These are phyloP conservation scores for Saccharomyces hybrid DNA, from an alignment of 1,139 yeast genomes.

Conservation along the genomic window DNA sequence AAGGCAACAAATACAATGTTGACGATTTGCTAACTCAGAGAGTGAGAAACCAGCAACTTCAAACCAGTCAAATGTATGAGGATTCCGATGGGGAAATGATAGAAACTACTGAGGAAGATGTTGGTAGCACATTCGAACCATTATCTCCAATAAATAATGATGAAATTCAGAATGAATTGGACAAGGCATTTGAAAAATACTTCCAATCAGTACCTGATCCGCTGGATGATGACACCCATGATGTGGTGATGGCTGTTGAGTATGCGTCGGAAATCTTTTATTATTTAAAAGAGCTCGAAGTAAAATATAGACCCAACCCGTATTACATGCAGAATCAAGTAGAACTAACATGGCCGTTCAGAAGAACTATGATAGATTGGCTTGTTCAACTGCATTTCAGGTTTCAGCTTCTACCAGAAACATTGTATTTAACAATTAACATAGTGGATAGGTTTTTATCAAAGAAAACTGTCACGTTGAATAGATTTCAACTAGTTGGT, in stretches of 20 bases:
- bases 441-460: slow-evolving; percentile 80
- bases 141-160: slow-evolving; percentile 22
- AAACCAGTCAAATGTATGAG: neutral
- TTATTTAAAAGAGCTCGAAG: slow-evolving; percentile 71
- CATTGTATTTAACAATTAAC: slow-evolving; percentile 75
- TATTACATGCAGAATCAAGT: slow-evolving; percentile 75
- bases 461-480: slow-evolving; percentile 65
- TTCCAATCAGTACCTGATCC: slow-evolving; percentile 53
- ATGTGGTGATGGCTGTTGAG: slow-evolving; percentile 88
- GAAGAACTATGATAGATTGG: slow-evolving; percentile 85
- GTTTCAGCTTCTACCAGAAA: slow-evolving; percentile 82
- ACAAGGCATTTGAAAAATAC: slow-evolving; percentile 42
- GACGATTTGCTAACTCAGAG: slow-evolving; percentile 9
- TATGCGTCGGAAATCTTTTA: slow-evolving; percentile 83
- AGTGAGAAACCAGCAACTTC: neutral
- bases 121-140: slow-evolving; percentile 32
- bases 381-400: slow-evolving; percentile 84
- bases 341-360: slow-evolving; percentile 84
- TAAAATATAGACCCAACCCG: slow-evolving; percentile 65
- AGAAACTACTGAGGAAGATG: slow-evolving; percentile 8
- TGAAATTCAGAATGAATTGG: slow-evolving; percentile 30
- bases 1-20: slow-evolving; percentile 28
- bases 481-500: slow-evolving; percentile 88
- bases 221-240: slow-evolving; percentile 80
- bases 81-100: slow-evolving; percentile 3